Percentiles rank a stretch among this genome's conserved stretches.
Evolutionary conservation across 208 protist species (phyloP).

Genomic region (Leishmania tropica): DNA sequence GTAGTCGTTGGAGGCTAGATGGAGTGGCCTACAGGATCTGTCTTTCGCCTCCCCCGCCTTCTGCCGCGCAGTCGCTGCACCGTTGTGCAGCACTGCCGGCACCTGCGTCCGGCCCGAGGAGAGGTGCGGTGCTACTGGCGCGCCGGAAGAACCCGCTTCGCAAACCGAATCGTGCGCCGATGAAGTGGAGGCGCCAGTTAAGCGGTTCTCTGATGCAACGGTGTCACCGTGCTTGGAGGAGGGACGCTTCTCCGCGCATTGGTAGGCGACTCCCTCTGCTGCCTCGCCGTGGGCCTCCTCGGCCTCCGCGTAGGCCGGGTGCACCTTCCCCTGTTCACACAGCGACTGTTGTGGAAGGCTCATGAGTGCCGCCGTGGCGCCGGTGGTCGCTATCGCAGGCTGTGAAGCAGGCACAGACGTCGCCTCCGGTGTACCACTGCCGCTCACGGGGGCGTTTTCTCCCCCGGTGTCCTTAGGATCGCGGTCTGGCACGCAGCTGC

Average conservation of each 20-base stretch:
- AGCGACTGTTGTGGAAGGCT: neutral
- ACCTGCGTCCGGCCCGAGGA: neutral
- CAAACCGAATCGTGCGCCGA: neutral
- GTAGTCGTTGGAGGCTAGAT: neutral
- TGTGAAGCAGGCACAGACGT: neutral
- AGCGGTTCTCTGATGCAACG: neutral
- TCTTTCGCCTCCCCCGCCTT: no score
- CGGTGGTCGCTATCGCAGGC: neutral
- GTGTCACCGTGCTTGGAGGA: neutral
- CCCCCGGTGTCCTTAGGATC: neutral
- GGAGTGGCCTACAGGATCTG: neutral
- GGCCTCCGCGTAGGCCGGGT: neutral
- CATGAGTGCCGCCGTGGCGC: neutral
- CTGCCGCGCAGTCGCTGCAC: neutral
- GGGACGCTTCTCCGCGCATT: neutral
- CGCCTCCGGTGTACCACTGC: neutral
- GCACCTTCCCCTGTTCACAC: neutral
- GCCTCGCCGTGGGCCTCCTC: neutral
- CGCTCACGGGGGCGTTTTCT: neutral
- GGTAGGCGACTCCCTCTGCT: neutral
- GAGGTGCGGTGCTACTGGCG: neutral
- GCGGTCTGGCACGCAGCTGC: neutral
- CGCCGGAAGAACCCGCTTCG: neutral
- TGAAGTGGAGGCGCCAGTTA: neutral
- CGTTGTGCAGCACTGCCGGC: neutral